Evolutionary conservation across 2,329 filamentous ascomycete genomes (phyloP), one percentile per base, ranked within the genome.

Genomic region (Fusarium sterilihyphosum): DNA sequence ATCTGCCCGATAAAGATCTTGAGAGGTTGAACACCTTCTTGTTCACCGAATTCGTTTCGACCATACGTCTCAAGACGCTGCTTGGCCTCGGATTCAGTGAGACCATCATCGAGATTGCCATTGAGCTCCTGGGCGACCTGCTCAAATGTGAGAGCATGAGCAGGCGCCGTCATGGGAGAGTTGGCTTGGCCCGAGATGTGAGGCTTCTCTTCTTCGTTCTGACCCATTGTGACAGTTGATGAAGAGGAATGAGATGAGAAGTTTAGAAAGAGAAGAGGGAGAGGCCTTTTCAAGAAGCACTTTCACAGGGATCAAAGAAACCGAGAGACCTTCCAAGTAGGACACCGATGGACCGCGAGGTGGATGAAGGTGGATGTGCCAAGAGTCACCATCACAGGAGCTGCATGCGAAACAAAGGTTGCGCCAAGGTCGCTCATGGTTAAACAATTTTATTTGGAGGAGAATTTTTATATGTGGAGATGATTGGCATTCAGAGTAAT

Each of bases 1-100:
- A 93, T 84, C 78, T 93, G 91, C 38, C 88, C 85, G 56, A 92
- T 83, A 29, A 93, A 82, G 69, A 93, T 93, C 78, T 92, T 91
- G 63, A 87, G 74, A 35, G 89, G 86, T 63, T 88, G 88, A 29
- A 93, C 91, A 14, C 88, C 88, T 61, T 87, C 84, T 12, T 84
- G 86, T 53, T 91, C 88, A 59, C 90, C 89, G 17, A 93, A 86
- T 67, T 92, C 88, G 73, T 93, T 93, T 22, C 83, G 81, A 8
- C 91, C 91, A 82, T 89, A 88, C 53, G 88, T 81, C 33, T 88
- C 85, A 4, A 92, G 82, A 29, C 91, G 87, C 16, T 79, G 77
- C 71, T 86, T 85, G 24, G 88, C 90, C 70, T 76, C 67, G 1
- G 58, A 35, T 4, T 43, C 35, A 17, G 75, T 73, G 17, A 77